Evolutionary conservation across 2,329 filamentous ascomycete genomes (phyloP), one percentile per base, ranked within the genome.

Genomic region (Periconia sp.): DNA sequence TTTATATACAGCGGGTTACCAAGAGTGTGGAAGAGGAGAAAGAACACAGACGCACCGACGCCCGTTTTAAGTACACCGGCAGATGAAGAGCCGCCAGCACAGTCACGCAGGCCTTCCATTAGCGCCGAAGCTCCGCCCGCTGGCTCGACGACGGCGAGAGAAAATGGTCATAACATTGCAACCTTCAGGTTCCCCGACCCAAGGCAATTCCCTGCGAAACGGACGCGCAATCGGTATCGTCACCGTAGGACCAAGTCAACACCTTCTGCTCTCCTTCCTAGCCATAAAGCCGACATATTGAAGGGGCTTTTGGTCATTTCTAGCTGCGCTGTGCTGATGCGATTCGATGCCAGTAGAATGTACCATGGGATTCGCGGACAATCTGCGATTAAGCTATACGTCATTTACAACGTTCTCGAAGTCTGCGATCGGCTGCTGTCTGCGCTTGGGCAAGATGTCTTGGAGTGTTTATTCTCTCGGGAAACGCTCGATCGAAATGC

Each of bases 321-420:
- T 65, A 97, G 91, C 68, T 96, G 91, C 63, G 79, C 89, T 48
- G 85, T 93, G 14, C 79, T 99, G 47, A 93, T 96, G 86, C 87
- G 85, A 20, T 88, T 99, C 44, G 95, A 99, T 71, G 94, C 94
- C 6, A 97, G 92, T 69, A 86, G 92, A 48, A 97, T 97, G 91
- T 99, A 99, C 69, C 94, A 99, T 73, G 92, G 92, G 65, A 96
- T 99, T 64, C 88, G 93, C 45, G 94, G 92, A 0, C 94, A 99
- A 73, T 93, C 92, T 1, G 92, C 93, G 8, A 97, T 99, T 77
- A 99, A 99, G 71, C 83, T 99, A 11, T 99, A 99, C 72, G 94
- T 99, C 54, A 97, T 99, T 51, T 99, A 96, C 80, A 99, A 99
- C 68, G 90, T 97, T 33, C 84, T 99, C 6, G 94, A 99, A 75